Percentiles rank a stretch among this genome's conserved stretches.
phyloP scores from a whole-genome alignment of 441 rosid species.

The Corymbia calophylla region DNA sequence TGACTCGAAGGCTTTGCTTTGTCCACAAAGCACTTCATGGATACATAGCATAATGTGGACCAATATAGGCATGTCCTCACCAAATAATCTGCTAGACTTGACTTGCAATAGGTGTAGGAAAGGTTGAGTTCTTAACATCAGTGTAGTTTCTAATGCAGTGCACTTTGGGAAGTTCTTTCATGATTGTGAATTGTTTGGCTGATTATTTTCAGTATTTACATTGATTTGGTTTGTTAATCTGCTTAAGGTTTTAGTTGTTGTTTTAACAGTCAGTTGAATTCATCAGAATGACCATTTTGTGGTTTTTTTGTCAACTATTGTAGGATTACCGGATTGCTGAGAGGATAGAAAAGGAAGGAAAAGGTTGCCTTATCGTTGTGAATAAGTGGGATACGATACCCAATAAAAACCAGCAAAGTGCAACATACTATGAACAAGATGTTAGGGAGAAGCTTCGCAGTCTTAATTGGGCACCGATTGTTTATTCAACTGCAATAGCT shows the following conservation, averaged over 20 bases:
- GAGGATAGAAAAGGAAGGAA: conserved; percentile 91
- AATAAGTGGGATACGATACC: conserved; percentile 98
- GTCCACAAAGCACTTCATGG: neutral
- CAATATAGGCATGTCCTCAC: neutral
- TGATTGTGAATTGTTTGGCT: neutral
- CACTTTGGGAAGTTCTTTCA: neutral
- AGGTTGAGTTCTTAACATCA: neutral
- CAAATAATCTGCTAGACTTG: neutral
- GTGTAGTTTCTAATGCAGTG: neutral
- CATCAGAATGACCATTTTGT: neutral
- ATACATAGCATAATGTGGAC: neutral
- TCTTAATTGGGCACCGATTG: conserved; percentile 94
- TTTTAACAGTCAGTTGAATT: neutral
- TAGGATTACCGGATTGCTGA: conserved; percentile 90
- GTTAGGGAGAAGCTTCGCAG: conserved; percentile 81
- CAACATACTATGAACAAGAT: conserved; percentile 77
- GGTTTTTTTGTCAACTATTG: conserved; percentile 10
- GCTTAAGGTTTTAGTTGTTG: neutral
- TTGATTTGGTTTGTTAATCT: neutral
- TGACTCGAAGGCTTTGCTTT: too few relatives aligned
- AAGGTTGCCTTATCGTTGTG: conserved; percentile 88
- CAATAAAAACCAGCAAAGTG: conserved; percentile 77
- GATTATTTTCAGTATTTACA: neutral
- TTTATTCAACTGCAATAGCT: conserved; percentile 83
- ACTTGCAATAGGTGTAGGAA: neutral